Base-by-base conservation (phyloP, 2,329 filamentous ascomycete species). In the Didymella sp. region DNA sequence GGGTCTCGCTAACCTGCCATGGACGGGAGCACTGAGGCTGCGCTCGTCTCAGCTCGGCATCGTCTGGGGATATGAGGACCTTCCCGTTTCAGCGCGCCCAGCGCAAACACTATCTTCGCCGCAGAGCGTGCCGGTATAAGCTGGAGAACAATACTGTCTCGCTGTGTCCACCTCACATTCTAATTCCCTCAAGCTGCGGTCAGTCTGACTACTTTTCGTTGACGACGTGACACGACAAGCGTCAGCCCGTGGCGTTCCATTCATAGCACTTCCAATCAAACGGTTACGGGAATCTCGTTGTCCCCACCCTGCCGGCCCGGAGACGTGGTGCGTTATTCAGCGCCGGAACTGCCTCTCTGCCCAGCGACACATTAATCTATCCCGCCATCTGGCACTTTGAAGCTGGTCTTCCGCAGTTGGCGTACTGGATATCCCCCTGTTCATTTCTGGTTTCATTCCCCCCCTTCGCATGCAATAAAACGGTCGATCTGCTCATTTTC, bases 401-500 rank as follows among this genome's bases (percentile, higher is more conserved):
- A 71, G 70, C 71, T 69, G 71, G 68, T 46, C 71, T 70, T 73
- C 68, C 58, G 45, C 45, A 37, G 17, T 41, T 55, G 27, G 21
- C 28, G 8, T n/a, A n/a, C n/a, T n/a, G n/a, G n/a, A n/a, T n/a
- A n/a, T n/a, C n/a, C n/a, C n/a, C n/a, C n/a, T n/a, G n/a, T n/a
- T n/a, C n/a, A n/a, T n/a, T n/a, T n/a, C n/a, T n/a, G n/a, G n/a
- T n/a, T n/a, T n/a, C n/a, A n/a, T n/a, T n/a, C n/a, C 12, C 22
- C 38, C 31, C 22, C 33, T 41, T 51, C 53, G 50, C 50, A 59
- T 65, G 63, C 61, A 47, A 51, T 66, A 62, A 21, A 51, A 27
- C 37, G 13, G 25, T 31, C 57, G 41, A 47, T 44, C 58, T 45
- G 33, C 33, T 46, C 53, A 31, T 58, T 47, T 45, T 47, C 33